Base-by-base conservation (phyloP, 2,329 filamentous ascomycete species). In the Thyridium curvatum region DNA sequence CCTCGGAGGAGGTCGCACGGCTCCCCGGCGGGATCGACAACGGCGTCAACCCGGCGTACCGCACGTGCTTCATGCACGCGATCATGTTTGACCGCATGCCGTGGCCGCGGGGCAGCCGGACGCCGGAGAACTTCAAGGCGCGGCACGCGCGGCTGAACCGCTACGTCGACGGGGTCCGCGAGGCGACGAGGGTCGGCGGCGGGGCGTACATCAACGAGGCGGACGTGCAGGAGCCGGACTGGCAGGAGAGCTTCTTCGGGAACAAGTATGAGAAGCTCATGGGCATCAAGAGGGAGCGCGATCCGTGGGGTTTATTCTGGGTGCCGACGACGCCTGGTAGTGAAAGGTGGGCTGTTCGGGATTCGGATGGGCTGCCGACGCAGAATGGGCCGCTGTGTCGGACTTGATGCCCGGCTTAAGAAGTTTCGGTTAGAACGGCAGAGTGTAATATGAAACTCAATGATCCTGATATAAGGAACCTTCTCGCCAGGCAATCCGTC, bases 301-400 rank as follows among this genome's bases (percentile, higher is more conserved):
- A 51, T 30, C 49, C 46, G 2, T 42, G 42, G 42, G 43, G 37
- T 12, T 12, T 52, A 12, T 49, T 52, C 31, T 51, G 45, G 41
- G 64, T 61, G 18, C 51, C 52, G 3, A 59, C 53, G 4, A 59
- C 53, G 12, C 63, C 69, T 17, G 68, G 64, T 0, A 66, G 61
- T 44, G 65, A 69, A 30, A 51, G 44, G 9, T 71, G 67, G 66
- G 46, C 40, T 15, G 56, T 66, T 7, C 51, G 52, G 4, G 53
- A 46, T 10, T 41, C 49, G 21, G 63, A 61, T 12, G 57, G 59
- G 32, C 46, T 67, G 48, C 44, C 44, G 28, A 51, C 48, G 37
- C 52, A 54, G 39, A 48, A 55, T 18, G 51, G 51, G 12, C 38
- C 34, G 36, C 34, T 53, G 12, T 53, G 50, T 41, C 43, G 41